Evolutionary conservation across 768 basidiomycete species (phyloP), one percentile per base, ranked within the genome.

Genomic region (Hysterangium stoloniferum): DNA sequence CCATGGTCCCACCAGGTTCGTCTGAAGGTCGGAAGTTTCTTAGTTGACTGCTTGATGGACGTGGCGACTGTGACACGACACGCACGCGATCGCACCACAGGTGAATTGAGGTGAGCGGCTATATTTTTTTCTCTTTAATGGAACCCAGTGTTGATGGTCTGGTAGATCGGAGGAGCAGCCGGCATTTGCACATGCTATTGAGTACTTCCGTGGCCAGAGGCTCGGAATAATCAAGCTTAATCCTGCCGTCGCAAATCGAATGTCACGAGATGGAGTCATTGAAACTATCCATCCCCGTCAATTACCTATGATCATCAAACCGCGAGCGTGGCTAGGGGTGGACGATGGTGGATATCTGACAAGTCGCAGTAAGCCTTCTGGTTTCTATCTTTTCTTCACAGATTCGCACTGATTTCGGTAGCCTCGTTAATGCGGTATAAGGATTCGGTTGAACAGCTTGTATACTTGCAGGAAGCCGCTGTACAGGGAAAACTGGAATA

Each of bases 261-360:
- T 98, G 48, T 80, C 88, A 2, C 80, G 78, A 52, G 94, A 97
- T 54, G 72, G 67, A 34, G 60, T 93, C 17, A 68, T 71, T 11
- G 75, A 81, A 47, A 78, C 85, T 0, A 71, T 97, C 15, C 92
- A 95, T 66, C 93, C 95, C 13, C 87, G 93, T 1, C 89, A 95
- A 65, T 74, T 99, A 20, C 95, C 95, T 7, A 99, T 98, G 96
- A 75, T 99, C 6, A 77, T 94, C 22, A 81, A 82, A 54, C 95
- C 95, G 2, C 83, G 82, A 56, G 88, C 90, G 0, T 98, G 94
- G 95, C 60, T 86, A 1, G 71, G 72, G 51, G 74, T 80, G 55
- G 76, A 85, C 48, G 70, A 83, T 38, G 95, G 96, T 4, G 89
- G 84, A 1, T 97, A 97, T 62, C 66, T 95, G 20, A 79, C 81